A percentile compares a stretch with the other conserved stretches of the same genome.
These are phyloP conservation scores for Colletotrichum abscissum DNA, from an alignment of 2,329 filamentous ascomycete genomes.

Conservation along the genomic window DNA sequence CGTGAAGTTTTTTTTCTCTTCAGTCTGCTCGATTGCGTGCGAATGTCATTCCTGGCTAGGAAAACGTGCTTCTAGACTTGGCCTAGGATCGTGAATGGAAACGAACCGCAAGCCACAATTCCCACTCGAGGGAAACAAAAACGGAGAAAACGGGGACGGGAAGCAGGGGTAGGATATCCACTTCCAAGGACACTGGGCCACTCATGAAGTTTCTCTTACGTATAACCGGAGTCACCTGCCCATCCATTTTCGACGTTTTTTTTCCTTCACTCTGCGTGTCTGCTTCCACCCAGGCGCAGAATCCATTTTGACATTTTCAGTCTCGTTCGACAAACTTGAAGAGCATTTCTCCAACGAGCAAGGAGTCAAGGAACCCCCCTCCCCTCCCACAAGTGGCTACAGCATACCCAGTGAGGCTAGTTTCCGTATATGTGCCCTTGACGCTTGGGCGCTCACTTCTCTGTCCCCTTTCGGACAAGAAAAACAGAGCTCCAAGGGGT, in stretches of 20 bases:
- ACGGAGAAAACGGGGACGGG: conserved; percentile 16
- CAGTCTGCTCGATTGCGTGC: not conserved
- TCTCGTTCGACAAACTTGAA: not conserved
- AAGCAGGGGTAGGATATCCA: conserved; percentile 19
- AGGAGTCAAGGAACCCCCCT: not conserved
- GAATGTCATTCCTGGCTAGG: not conserved
- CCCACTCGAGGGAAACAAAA: not conserved
- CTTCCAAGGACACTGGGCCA: conserved; percentile 28
- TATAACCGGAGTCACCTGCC: conserved; percentile 16
- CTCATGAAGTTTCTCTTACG: conserved; percentile 30
- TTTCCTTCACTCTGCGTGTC: not conserved
- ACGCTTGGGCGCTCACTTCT: not conserved
- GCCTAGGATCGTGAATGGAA: not conserved
- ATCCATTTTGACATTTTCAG: not conserved
- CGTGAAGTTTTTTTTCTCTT: not conserved
- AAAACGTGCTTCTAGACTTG: conserved; percentile 1
- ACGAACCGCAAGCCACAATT: not conserved
- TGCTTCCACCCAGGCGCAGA: not conserved
- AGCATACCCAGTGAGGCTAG: not conserved
- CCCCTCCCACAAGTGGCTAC: not conserved
- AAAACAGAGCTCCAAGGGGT: not conserved
- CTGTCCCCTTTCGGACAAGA: not conserved
- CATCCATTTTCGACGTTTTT: conserved; percentile 7
- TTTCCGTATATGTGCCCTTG: not conserved
- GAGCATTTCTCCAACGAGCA: not conserved